phyloP scores from a whole-genome alignment of 306 rosid genomes.

The Lablab purpureus region DNA sequence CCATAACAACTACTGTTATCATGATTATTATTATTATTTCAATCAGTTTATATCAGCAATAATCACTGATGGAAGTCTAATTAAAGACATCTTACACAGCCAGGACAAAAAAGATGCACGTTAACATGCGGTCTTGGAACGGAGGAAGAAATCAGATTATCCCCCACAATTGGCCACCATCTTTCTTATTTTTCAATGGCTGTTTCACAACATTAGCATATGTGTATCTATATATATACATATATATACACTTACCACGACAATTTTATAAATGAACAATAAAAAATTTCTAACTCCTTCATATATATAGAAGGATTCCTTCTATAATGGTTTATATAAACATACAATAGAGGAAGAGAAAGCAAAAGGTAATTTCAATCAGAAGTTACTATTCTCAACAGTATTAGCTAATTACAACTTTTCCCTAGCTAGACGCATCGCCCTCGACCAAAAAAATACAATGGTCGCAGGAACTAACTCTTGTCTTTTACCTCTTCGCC shows the following conservation, averaged over 20 bases:
- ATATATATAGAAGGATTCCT: slow-evolving; percentile 39
- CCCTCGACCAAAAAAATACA: slow-evolving; percentile 74
- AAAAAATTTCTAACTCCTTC: slow-evolving; percentile 49
- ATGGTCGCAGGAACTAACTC: slow-evolving; percentile 49
- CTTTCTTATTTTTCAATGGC: slow-evolving; percentile 3
- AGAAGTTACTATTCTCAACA: slow-evolving; percentile 57
- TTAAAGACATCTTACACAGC: background rate
- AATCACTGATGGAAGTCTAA: background rate
- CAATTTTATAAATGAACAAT: background rate
- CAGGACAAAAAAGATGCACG: background rate
- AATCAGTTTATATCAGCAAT: too few relatives aligned
- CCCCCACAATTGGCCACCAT: background rate
- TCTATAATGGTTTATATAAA: slow-evolving; percentile 60
- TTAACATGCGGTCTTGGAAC: background rate
- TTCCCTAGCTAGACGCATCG: slow-evolving; percentile 39
- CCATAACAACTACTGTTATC: too few relatives aligned
- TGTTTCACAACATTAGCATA: slow-evolving; percentile 35
- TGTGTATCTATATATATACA: background rate
- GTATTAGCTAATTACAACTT: slow-evolving; percentile 67
- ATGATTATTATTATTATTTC: background rate
- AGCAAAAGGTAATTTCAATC: slow-evolving; percentile 45
- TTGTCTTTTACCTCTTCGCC: background rate
- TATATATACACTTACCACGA: background rate
- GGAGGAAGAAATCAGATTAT: slow-evolving; percentile 26
- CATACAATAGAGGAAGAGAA: slow-evolving; percentile 42